These are phyloP conservation scores for Apiospora aurea DNA, from an alignment of 2,329 filamentous ascomycete species.

Conservation along the genomic window DNA sequence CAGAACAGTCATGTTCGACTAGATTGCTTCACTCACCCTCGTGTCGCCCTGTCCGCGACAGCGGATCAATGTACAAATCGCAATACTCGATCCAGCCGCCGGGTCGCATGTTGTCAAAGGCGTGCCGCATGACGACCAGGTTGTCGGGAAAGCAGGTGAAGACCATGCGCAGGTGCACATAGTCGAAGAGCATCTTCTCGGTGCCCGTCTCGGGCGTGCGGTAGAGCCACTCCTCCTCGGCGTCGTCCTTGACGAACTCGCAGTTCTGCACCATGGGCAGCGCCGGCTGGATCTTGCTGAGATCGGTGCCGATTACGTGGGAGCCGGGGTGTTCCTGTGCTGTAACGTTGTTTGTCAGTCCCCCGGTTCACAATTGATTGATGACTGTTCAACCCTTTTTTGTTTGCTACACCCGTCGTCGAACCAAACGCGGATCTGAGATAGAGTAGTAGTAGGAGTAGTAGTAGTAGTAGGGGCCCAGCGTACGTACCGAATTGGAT, in stretches of 20 bases:
- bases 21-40: slow-evolving; percentile 2
- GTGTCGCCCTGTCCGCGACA: slow-evolving; percentile 15
- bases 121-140: slow-evolving; percentile 25
- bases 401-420: slow-evolving; percentile 14
- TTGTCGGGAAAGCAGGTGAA: slow-evolving; percentile 25
- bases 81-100: slow-evolving; percentile 26
- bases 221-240: slow-evolving; percentile 26
- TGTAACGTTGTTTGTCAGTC: not conserved
- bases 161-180: slow-evolving; percentile 25
- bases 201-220: not conserved
- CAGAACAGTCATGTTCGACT: too few species aligned
- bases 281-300: slow-evolving; percentile 27
- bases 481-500: slow-evolving; percentile 14
- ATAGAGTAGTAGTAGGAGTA: not conserved
- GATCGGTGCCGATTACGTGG: slow-evolving; percentile 25
- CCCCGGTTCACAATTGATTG: not conserved
- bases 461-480: not conserved
- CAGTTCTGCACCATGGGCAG: slow-evolving; percentile 19
- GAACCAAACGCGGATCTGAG: not conserved
- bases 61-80: slow-evolving; percentile 5
- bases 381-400: not conserved
- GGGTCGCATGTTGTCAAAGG: slow-evolving; percentile 25
- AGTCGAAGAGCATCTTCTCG: slow-evolving; percentile 22
- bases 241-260: slow-evolving; percentile 25
- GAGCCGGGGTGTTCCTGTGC: slow-evolving; percentile 21